Percentiles rank a stretch among this genome's conserved stretches.
Conservation (phyloP, 2,329 filamentous ascomycete species). For the Aspergillus melleus region DNA sequence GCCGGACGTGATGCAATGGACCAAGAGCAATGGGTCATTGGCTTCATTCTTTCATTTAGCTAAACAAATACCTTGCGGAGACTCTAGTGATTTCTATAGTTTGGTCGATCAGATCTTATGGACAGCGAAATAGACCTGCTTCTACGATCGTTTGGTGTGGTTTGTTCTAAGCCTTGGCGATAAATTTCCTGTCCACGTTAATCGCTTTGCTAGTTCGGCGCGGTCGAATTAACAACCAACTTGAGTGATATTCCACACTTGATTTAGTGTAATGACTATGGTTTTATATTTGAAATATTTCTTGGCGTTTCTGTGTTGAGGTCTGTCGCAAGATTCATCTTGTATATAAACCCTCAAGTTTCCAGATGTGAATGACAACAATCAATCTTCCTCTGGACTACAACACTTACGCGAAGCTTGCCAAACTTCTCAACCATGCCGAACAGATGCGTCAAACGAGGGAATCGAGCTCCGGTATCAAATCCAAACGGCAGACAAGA, state of each 20-base stretch:
- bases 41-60: background rate
- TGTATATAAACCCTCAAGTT: no score
- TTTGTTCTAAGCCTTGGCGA: background rate
- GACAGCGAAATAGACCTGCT: background rate
- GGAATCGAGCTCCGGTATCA: no score
- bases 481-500: no score
- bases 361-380: no score
- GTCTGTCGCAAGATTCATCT: background rate
- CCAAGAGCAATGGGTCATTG: background rate
- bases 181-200: background rate
- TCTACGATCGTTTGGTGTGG: background rate
- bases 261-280: background rate
- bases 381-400: no score
- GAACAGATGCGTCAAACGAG: no score
- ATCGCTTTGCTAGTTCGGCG: background rate
- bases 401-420: no score
- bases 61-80: background rate
- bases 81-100: background rate
- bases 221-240: background rate
- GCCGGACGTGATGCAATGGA: background rate
- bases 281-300: background rate
- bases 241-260: background rate
- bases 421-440: no score
- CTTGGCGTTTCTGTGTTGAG: background rate
- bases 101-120: background rate